A percentile compares a stretch with the other conserved stretches of the same genome.
phyloP scores from a whole-genome alignment of 2,329 filamentous ascomycete genomes.

The Botrytis aclada region DNA sequence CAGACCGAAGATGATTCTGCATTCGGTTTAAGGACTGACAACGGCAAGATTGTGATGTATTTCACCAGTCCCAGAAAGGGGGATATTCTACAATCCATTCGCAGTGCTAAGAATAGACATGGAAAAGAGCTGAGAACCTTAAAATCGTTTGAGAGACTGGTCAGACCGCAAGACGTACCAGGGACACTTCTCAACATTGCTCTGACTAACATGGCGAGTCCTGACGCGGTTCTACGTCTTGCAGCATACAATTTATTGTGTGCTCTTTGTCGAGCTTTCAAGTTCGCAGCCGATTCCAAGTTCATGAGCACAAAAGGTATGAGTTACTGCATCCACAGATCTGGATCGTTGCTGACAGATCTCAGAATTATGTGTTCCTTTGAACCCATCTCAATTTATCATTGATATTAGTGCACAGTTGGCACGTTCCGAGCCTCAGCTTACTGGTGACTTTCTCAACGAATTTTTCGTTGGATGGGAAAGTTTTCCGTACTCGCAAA shows the following conservation, averaged over 20 bases:
- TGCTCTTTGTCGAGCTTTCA: conserved; percentile 64
- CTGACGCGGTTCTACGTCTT: conserved; percentile 57
- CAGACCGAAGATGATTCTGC: conserved; percentile 64
- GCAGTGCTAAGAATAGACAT: conserved; percentile 60
- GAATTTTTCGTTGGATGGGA: conserved; percentile 73
- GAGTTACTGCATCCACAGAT: conserved; percentile 22
- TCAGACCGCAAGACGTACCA: conserved; percentile 67
- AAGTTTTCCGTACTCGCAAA: conserved; percentile 64
- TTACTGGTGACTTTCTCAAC: conserved; percentile 67
- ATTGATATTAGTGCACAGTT: conserved; percentile 63
- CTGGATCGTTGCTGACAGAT: conserved; percentile 18
- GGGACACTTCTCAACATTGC: conserved; percentile 67
- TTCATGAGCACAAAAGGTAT: conserved; percentile 61
- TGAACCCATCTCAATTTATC: conserved; percentile 62
- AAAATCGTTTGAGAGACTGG: conserved; percentile 62
- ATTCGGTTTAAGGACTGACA: conserved; percentile 65
- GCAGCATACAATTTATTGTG: conserved; percentile 67
- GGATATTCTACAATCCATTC: conserved; percentile 62
- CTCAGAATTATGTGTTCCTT: conserved; percentile 59
- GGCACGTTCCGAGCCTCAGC: conserved; percentile 60
- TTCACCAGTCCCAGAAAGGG: conserved; percentile 64
- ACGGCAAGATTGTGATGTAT: conserved; percentile 69
- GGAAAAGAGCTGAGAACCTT: conserved; percentile 59
- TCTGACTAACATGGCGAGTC: conserved; percentile 62
- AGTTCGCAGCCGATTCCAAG: conserved; percentile 59